These are phyloP conservation scores for Pseudocercospora musae DNA, from an alignment of 2,329 filamentous ascomycete genomes.

Conservation along the genomic window DNA sequence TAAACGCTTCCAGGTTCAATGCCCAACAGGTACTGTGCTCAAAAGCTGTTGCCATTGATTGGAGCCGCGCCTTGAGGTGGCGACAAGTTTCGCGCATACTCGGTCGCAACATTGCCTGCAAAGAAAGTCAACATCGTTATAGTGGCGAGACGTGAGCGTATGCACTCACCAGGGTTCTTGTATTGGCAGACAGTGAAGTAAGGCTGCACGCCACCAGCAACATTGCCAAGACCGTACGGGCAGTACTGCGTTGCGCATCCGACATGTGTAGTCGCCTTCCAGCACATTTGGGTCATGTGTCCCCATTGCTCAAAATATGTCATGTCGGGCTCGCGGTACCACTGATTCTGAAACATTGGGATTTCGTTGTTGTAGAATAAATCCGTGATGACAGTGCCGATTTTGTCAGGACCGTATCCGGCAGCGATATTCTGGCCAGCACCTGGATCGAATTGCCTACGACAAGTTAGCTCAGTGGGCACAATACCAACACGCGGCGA, in stretches of 20 bases:
- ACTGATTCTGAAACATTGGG: constrained; percentile 51
- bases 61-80: background rate
- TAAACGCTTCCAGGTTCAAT: background rate
- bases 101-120: constrained; percentile 24
- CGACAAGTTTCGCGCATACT: background rate
- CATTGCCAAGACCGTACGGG: constrained; percentile 49
- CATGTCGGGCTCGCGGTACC: constrained; percentile 57
- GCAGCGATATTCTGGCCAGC: constrained; percentile 85
- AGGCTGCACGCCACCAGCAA: constrained; percentile 42
- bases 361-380: constrained; percentile 87
- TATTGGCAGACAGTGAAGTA: constrained; percentile 90
- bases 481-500: constrained; percentile 17
- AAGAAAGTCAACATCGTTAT: background rate
- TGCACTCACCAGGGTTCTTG: constrained; percentile 61
- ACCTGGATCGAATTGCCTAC: constrained; percentile 6
- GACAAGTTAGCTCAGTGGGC: background rate
- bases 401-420: constrained; percentile 52
- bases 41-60: background rate
- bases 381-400: constrained; percentile 68
- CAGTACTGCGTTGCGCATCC: constrained; percentile 63
- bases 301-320: constrained; percentile 63
- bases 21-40: background rate
- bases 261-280: constrained; percentile 59
- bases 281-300: constrained; percentile 73
- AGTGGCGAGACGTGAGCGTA: constrained; percentile 26